Conservation (phyloP, 163 green algal species). For the Coccomyxa subellipsoidea region DNA sequence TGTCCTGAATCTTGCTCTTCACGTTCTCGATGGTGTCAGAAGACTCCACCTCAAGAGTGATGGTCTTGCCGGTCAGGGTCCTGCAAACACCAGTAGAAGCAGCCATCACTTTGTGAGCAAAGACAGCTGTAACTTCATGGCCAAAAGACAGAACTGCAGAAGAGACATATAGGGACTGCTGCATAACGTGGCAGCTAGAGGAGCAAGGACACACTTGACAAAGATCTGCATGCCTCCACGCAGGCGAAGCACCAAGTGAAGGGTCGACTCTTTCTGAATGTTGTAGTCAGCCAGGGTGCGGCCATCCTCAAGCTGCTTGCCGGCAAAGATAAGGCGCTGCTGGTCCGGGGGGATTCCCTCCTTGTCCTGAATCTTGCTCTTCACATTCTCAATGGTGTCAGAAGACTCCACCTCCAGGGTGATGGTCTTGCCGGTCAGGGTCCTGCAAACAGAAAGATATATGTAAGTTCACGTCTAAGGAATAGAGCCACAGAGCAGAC, state of each 20-base stretch:
- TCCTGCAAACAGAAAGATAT: slow-evolving; percentile 59
- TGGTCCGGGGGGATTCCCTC: slow-evolving; percentile 61
- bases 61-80: slow-evolving; percentile 85
- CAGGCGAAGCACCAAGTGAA: slow-evolving; percentile 81
- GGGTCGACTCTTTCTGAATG: slow-evolving; percentile 90
- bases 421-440: slow-evolving; percentile 90
- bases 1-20: slow-evolving; percentile 92
- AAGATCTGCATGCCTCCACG: slow-evolving; percentile 72
- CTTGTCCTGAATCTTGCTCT: slow-evolving; percentile 92
- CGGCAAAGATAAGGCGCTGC: slow-evolving; percentile 75
- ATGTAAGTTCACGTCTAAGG: no score
- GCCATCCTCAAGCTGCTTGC: slow-evolving; percentile 97
- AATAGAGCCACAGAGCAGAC: no score
- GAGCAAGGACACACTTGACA: slow-evolving; percentile 64
- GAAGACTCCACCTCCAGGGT: slow-evolving; percentile 92
- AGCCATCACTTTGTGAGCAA: no score
- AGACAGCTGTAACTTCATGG: no score
- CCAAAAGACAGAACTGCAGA: no score
- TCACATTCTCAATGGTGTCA: slow-evolving; percentile 96
- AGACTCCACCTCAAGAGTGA: slow-evolving; percentile 94
- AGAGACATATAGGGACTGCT: no score
- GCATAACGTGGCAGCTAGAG: no score
- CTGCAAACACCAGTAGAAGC: not conserved
- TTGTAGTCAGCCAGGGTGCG: slow-evolving; percentile 89
- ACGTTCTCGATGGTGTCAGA: slow-evolving; percentile 95